Conservation (phyloP, 768 basidiomycete species). For the Hemileccinum impolitum region DNA sequence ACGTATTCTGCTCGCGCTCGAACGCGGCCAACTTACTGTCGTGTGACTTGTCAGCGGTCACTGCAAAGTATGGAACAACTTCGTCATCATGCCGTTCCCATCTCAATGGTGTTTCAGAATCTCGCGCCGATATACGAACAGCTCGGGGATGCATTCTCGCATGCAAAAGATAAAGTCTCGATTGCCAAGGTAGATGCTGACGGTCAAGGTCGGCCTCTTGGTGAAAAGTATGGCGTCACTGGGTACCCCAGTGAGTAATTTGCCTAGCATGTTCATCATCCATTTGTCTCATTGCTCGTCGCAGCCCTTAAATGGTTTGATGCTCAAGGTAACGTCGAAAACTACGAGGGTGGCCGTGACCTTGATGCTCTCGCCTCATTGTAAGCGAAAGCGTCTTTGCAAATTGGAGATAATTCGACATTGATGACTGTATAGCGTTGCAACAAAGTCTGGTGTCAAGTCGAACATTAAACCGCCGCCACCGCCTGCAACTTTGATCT, state of each 20-base stretch:
- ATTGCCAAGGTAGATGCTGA: slow-evolving; percentile 95
- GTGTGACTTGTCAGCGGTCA: slow-evolving; percentile 54
- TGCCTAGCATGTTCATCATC: neutral
- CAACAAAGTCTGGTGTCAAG: slow-evolving; percentile 73
- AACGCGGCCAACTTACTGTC: slow-evolving; percentile 1
- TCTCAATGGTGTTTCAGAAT: slow-evolving; percentile 45
- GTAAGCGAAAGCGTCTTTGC: slow-evolving; percentile 42
- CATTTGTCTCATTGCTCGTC: slow-evolving; percentile 8
- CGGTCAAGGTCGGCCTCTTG: slow-evolving; percentile 74
- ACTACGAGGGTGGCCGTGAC: slow-evolving; percentile 78
- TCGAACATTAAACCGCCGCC: slow-evolving; percentile 87
- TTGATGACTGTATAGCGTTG: slow-evolving; percentile 47
- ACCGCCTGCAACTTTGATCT: slow-evolving; percentile 61
- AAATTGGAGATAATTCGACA: neutral
- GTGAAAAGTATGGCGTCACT: slow-evolving; percentile 72
- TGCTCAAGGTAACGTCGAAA: slow-evolving; percentile 58
- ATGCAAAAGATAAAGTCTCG: slow-evolving; percentile 76
- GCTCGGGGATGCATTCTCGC: slow-evolving; percentile 81
- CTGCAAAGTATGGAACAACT: slow-evolving; percentile 63
- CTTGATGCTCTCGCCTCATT: slow-evolving; percentile 71
- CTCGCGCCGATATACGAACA: slow-evolving; percentile 88
- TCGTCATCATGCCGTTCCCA: neutral
- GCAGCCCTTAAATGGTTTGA: slow-evolving; percentile 91
- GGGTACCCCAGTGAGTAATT: slow-evolving; percentile 77
- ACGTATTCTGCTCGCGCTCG: neutral